Conservation (phyloP, 495 filamentous ascomycete genomes). For the Podospora conica region DNA sequence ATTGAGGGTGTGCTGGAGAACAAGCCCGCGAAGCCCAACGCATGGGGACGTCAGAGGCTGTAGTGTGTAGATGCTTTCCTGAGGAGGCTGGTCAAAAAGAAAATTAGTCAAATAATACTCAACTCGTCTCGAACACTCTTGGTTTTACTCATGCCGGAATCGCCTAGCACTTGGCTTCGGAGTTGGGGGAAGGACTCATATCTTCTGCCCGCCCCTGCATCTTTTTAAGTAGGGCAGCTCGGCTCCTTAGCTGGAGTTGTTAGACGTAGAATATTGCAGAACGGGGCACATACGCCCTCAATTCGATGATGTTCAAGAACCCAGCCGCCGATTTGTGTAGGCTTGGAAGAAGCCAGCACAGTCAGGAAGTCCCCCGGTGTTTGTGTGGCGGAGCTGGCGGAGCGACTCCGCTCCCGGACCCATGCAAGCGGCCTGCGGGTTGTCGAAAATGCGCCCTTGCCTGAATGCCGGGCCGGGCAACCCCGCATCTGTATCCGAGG, state of each 20-base stretch:
- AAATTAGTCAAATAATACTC: background rate
- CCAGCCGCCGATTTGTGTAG: background rate
- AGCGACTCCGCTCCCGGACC: background rate
- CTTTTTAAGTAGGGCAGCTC: background rate
- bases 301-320: background rate
- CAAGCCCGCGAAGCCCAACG: conserved; percentile 22
- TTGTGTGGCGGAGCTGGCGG: background rate
- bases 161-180: background rate
- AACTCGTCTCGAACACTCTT: background rate
- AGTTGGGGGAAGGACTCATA: background rate
- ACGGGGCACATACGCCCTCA: background rate
- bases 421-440: background rate
- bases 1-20: conserved; percentile 50
- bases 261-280: background rate
- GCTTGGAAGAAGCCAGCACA: background rate
- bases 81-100: background rate
- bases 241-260: background rate
- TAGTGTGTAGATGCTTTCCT: background rate
- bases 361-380: background rate
- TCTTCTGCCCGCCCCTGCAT: background rate
- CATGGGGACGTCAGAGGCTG: conserved; percentile 17
- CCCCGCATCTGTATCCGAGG: background rate
- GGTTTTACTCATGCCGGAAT: background rate
- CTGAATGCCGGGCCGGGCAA: background rate
- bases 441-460: background rate